A percentile compares a stretch with the other conserved stretches of the same genome.
Conservation (phyloP, 805 yeast species). For the Nakazawaea anatomiae region DNA sequence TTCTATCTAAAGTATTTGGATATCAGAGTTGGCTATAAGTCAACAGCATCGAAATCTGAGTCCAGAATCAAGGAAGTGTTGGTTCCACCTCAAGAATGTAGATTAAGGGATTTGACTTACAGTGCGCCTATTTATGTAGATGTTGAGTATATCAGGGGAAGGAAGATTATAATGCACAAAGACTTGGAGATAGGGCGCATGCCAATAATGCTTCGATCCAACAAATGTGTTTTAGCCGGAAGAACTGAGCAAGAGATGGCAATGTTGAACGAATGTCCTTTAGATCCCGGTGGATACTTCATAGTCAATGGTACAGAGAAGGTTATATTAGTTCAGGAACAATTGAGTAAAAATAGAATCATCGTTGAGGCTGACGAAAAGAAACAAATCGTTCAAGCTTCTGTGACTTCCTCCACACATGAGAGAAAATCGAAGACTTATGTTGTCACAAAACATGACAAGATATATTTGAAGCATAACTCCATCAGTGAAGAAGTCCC, state of each 20-base stretch:
- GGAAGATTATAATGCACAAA: conserved; percentile 82
- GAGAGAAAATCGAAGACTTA: conserved; percentile 97
- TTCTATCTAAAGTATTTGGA: conserved; percentile 90
- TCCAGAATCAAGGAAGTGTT: conserved; percentile 51
- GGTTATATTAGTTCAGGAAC: conserved; percentile 95
- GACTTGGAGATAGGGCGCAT: conserved; percentile 94
- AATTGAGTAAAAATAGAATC: conserved; percentile 92
- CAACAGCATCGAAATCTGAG: conserved; percentile 35
- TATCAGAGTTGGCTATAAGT: conserved; percentile 81
- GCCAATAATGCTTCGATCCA: conserved; percentile 97
- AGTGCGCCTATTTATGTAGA: conserved; percentile 95
- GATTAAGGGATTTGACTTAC: conserved; percentile 89
- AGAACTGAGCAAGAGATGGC: conserved; percentile 85
- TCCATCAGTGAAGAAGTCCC: conserved; percentile 95
- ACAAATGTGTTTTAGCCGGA: conserved; percentile 82
- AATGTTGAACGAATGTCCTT: conserved; percentile 82
- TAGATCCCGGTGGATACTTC: conserved; percentile 98
- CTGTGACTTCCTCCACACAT: conserved; percentile 96
- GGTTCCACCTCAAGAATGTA: conserved; percentile 89
- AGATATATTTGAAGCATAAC: conserved; percentile 88
- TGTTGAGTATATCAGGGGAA: conserved; percentile 94
- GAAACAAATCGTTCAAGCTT: conserved; percentile 91
- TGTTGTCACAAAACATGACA: conserved; percentile 86
- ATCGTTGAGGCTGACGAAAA: conserved; percentile 97
- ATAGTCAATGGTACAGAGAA: conserved; percentile 98